phyloP scores from a whole-genome alignment of 352 stramenopile species.

The Pythium aphanidermatum region DNA sequence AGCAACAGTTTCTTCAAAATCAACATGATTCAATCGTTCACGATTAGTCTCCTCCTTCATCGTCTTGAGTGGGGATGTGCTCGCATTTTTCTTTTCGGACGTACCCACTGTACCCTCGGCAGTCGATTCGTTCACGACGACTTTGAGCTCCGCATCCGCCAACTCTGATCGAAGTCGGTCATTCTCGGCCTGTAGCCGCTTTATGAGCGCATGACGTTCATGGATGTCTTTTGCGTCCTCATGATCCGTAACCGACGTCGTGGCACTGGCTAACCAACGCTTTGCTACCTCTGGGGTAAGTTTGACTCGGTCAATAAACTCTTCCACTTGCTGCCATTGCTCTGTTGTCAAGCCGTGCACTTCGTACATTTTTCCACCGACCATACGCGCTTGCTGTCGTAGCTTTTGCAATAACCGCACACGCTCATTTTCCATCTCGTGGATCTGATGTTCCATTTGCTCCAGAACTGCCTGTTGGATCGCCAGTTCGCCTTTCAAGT shows the following conservation, averaged over 20 bases:
- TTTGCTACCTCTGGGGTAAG: conserved; percentile 49
- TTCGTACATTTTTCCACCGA: conserved; percentile 47
- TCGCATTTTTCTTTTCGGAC: too few species aligned
- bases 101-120: too few species aligned
- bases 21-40: too few species aligned
- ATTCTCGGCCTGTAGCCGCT: conserved; percentile 29
- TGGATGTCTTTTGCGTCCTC: too few species aligned
- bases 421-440: conserved; percentile 58
- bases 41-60: too few species aligned
- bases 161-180: conserved; percentile 28
- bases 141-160: conserved; percentile 8
- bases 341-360: conserved; percentile 47
- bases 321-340: conserved; percentile 48
- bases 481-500: conserved; percentile 50
- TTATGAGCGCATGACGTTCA: conserved; percentile 24
- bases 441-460: conserved; percentile 58
- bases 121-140: not conserved
- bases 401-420: conserved; percentile 51
- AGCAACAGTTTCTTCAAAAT: too few species aligned
- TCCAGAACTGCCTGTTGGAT: conserved; percentile 46
- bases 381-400: conserved; percentile 41
- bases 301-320: conserved; percentile 66
- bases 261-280: too few species aligned
- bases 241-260: too few species aligned
- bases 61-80: too few species aligned